Conservation (phyloP, 2,329 filamentous ascomycete genomes). For the Neopestalotiopsis rosae region DNA sequence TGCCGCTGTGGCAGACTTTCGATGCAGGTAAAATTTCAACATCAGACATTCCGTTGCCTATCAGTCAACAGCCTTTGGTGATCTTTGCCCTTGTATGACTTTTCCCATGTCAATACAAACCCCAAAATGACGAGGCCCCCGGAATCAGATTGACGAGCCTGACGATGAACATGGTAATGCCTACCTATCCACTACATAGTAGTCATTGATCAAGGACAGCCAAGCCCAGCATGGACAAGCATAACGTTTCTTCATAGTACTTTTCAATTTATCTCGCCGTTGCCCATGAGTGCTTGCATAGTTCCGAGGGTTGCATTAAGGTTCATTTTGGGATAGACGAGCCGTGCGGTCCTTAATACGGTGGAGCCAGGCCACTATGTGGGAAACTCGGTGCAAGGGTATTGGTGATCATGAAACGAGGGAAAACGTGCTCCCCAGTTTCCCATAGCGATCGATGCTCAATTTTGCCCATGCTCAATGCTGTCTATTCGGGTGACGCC, state of each 20-base stretch:
- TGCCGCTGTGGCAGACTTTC: not conserved
- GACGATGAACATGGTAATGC: not conserved
- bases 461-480: not conserved
- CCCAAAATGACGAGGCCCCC: not conserved
- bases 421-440: not conserved
- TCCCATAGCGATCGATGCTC: conserved; percentile 1
- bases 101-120: not conserved
- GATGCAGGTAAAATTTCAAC: not conserved
- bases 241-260: not conserved
- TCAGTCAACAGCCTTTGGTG: not conserved
- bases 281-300: not conserved
- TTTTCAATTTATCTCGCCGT: conserved; percentile 6
- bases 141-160: not conserved
- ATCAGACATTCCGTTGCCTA: not conserved
- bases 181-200: not conserved
- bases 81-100: not conserved
- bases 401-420: conserved; percentile 13
- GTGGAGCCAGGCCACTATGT: conserved; percentile 13
- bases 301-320: conserved; percentile 13
- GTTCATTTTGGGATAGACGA: conserved; percentile 9
- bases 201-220: not conserved
- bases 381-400: conserved; percentile 10
- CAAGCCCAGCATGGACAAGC: not conserved
- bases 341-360: conserved; percentile 5
- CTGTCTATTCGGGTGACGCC: no score